Base-by-base conservation (phyloP, 2,329 filamentous ascomycete genomes). In the Colletotrichum lentis region DNA sequence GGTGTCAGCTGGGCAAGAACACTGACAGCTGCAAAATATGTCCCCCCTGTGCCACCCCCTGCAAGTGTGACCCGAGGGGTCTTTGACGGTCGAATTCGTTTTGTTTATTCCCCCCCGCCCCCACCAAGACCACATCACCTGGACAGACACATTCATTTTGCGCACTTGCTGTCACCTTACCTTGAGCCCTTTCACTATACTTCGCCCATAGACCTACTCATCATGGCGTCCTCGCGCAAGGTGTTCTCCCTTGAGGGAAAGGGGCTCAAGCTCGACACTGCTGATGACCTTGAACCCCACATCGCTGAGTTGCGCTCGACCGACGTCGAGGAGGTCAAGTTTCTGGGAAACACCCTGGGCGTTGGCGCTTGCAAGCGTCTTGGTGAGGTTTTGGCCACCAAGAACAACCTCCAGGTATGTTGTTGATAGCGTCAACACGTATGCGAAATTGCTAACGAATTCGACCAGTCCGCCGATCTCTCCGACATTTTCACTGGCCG, bases 401-500 rank as follows among this genome's bases (percentile, higher is more conserved):
- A 98, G 83, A 93, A 93, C 82, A 90, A 85, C 71, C 85, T 97
- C 49, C 87, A 91, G 82, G 91, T 92, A 83, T 64, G 80, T 71
- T n/a, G 7, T 16, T 20, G 24, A 46, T 53, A 27, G 18, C 43
- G 16, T 10, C n/a, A 12, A 35, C 10, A 49, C 14, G 14, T 35
- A 44, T 27, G 56, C 31, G 20, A 54, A 41, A 47, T 43, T 31
- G 44, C 60, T 66, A 52, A 69, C 53, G 1, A 47, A 57, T 7
- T 11, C 27, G 52, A 66, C 41, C 74, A 90, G 88, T 84, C 90
- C 76, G 94, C 92, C 76, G 97, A 97, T 81, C 85, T 99, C 65
- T 94, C 94, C 79, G 96, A 99, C 79, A 97, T 99, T 83, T 99
- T 98, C 84, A 99, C 96, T 67, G 93, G 92, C 39, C 93, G 96